These are phyloP conservation scores for Claviceps monticola DNA, from an alignment of 2,329 filamentous ascomycete genomes.

Conservation along the genomic window DNA sequence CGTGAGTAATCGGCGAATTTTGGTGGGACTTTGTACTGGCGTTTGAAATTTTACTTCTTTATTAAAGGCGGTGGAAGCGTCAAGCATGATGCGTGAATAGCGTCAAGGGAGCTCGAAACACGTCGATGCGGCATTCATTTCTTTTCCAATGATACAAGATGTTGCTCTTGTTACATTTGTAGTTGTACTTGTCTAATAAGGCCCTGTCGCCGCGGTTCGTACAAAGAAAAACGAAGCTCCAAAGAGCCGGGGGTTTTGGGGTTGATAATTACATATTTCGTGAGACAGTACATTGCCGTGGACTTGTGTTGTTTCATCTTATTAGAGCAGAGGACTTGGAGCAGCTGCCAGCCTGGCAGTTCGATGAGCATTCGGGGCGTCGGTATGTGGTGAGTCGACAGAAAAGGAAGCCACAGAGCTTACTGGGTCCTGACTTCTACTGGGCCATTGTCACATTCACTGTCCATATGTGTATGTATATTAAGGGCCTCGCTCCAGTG, in stretches of 20 bases:
- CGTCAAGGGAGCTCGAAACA: not conserved
- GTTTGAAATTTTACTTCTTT: slow-evolving; percentile 1
- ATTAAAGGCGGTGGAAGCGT: not conserved
- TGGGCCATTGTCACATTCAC: not conserved
- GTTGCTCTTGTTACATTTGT: too few species aligned
- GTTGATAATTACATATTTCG: not conserved
- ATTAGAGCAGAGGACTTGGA: not conserved
- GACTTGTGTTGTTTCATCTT: not conserved
- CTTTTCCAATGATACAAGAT: too few species aligned
- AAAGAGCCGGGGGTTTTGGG: not conserved
- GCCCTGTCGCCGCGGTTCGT: too few species aligned
- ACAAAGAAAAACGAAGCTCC: not conserved
- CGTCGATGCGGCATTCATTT: not conserved
- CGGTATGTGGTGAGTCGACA: not conserved
- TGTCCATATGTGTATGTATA: not conserved
- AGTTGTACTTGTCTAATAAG: too few species aligned
- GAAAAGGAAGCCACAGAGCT: not conserved
- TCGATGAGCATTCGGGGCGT: not conserved
- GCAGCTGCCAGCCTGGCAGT: not conserved
- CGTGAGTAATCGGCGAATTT: slow-evolving; percentile 11
- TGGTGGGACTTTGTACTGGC: slow-evolving; percentile 3
- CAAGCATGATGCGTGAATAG: not conserved
- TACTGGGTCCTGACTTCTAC: not conserved
- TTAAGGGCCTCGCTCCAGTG: not conserved
- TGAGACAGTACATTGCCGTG: not conserved